Evolutionary conservation across 2,329 filamentous ascomycete species (phyloP).

Genomic region (Fonsecaea multimorphosa): DNA sequence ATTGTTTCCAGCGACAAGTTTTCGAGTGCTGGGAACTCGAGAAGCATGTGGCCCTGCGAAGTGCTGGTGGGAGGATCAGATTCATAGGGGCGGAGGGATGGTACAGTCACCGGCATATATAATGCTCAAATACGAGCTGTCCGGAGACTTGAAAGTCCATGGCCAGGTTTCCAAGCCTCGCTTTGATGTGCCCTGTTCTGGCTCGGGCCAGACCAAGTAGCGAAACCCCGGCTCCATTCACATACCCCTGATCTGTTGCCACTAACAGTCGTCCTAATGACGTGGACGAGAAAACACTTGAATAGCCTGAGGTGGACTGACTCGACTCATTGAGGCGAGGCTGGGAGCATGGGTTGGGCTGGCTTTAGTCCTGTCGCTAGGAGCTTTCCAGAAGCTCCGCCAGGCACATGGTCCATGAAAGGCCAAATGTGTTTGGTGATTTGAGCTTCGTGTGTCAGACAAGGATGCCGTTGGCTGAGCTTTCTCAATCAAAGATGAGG

Average conservation of each 20-base stretch:
- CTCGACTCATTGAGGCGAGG: constrained; percentile 5
- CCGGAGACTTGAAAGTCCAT: neutral
- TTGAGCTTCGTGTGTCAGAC: neutral
- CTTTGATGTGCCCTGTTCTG: neutral
- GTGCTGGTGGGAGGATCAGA: neutral
- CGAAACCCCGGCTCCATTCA: neutral
- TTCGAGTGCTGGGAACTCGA: constrained; percentile 13
- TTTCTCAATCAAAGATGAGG: neutral
- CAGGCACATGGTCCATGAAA: constrained; percentile 4
- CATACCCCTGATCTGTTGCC: constrained; percentile 12
- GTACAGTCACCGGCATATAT: constrained; percentile 3
- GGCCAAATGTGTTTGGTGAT: neutral
- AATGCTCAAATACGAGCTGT: constrained; percentile 14
- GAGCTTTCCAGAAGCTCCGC: constrained; percentile 10
- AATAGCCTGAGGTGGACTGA: neutral
- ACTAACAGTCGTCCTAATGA: neutral
- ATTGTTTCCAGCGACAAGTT: neutral
- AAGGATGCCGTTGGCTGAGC: neutral
- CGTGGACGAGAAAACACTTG: neutral
- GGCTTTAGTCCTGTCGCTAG: neutral
- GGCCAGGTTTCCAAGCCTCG: constrained; percentile 18
- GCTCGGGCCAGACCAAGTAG: constrained; percentile 6
- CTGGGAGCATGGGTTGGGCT: neutral
- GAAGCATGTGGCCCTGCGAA: neutral
- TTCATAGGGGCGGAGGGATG: neutral